Base-by-base conservation (phyloP, 1,284 basidiomycete species). In the Cutaneotrichosporon spelunceum region DNA sequence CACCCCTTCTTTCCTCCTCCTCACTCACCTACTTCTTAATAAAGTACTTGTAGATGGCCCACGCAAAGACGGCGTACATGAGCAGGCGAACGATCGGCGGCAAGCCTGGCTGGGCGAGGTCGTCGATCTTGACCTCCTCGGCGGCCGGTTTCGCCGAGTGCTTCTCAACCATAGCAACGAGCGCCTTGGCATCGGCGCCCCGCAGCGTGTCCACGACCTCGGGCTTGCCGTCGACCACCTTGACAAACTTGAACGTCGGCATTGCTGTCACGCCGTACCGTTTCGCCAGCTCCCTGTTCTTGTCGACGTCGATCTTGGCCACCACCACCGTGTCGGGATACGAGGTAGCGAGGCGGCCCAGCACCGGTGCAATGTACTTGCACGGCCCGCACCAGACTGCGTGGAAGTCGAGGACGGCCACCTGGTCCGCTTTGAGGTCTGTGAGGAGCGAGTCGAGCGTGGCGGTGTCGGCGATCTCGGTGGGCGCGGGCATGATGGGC, bases 211-310 rank as follows among this genome's bases (percentile, higher is more conserved):
- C 77, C 24, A 79, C 68, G 57, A 77, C 74, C 29, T 67, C 52
- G 39, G 39, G 39, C 39, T 42, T 42, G 19, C 39, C 39, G 39
- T 8, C 19, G 9, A 78, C 79, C 53, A 73, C 78, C 69, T 81
- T 81, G 66, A 81, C 57, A 61, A 81, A 80, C 65, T 81, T 78
- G 73, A 82, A 82, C 4, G 81, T 82, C 4, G 81, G 81, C 81
- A 82, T 82, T 14, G 81, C 81, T 9, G 70, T 62, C 30, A 82
- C 70, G 19, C 68, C 57, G 71, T 76, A 82, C 52, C 78, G 68
- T 49, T 71, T 70, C 27, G 81, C 79, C 24, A 81, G 73, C 29
- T 72, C 69, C 34, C 67, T 66, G 29, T 78, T 72, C 52, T 70
- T 67, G 68, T 82, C 81, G 47, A 81, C 80, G 56, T 82, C 81